Percentiles rank a stretch among this genome's conserved stretches.
phyloP scores from a whole-genome alignment of 176 grass and related monocot species.

The Lolium rigidum region DNA sequence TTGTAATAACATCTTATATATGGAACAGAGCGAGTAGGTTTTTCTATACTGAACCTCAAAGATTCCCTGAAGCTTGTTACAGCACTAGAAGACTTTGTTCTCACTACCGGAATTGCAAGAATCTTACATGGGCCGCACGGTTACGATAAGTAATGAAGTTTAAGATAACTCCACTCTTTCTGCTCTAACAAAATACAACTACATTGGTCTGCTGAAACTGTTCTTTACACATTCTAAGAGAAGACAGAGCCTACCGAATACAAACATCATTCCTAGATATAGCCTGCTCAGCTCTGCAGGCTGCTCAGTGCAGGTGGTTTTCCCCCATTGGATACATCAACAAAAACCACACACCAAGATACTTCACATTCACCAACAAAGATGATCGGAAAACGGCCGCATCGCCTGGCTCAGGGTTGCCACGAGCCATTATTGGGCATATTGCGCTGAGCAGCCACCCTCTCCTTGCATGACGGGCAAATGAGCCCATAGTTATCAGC shows the following conservation, averaged over 20 bases:
- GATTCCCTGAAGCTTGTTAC: not conserved
- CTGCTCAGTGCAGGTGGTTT: not conserved
- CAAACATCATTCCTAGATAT: slow-evolving; percentile 18
- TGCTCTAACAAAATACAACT: not conserved
- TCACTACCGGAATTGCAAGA: not conserved
- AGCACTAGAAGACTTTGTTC: not conserved
- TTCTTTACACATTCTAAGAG: slow-evolving; percentile 6
- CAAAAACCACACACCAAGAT: not conserved
- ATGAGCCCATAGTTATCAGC: slow-evolving; percentile 68
- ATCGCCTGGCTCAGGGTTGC: slow-evolving; percentile 39
- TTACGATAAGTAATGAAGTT: not conserved
- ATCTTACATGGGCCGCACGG: not conserved
- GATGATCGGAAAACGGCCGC: not conserved
- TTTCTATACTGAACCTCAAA: not conserved
- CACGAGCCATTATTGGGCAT: slow-evolving; percentile 46
- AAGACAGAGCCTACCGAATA: slow-evolving; percentile 27
- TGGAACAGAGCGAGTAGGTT: not conserved
- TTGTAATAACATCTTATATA: too few relatives aligned
- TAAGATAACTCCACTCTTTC: not conserved
- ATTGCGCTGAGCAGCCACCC: slow-evolving; percentile 60
- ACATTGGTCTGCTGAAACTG: not conserved
- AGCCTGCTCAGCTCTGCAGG: not conserved
- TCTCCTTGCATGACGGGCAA: slow-evolving; percentile 80
- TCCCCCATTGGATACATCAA: not conserved
- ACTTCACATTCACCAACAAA: not conserved